Conservation (phyloP, 1,284 basidiomycete species). For the Malassezia yamatoensis region DNA sequence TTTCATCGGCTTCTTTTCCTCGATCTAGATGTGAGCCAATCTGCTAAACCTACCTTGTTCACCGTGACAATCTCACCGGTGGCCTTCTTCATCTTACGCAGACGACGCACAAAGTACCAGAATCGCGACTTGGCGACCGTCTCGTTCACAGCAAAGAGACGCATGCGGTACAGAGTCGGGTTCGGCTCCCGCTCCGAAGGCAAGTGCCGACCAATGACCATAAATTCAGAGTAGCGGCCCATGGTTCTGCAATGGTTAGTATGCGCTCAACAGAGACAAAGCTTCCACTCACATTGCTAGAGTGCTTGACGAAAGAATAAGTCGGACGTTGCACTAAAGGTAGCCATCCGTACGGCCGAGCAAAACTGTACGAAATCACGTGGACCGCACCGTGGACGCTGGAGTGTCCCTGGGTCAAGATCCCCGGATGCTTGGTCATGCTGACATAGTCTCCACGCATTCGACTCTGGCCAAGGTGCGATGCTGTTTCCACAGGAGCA, state of each 20-base stretch:
- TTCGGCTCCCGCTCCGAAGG: slow-evolving; percentile 84
- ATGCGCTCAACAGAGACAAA: background rate
- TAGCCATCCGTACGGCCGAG: slow-evolving; percentile 5
- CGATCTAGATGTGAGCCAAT: slow-evolving; percentile 21
- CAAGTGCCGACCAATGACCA: slow-evolving; percentile 93
- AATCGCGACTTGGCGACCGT: slow-evolving; percentile 96
- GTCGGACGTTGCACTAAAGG: slow-evolving; percentile 2
- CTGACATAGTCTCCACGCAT: slow-evolving; percentile 3
- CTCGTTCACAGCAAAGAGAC: slow-evolving; percentile 97
- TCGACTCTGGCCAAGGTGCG: background rate
- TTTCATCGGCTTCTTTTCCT: slow-evolving; percentile 90
- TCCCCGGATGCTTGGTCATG: background rate
- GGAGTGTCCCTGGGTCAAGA: no score
- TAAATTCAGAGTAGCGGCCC: slow-evolving; percentile 65
- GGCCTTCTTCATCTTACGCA: slow-evolving; percentile 96
- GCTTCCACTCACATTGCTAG: slow-evolving; percentile 9
- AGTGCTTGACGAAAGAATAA: slow-evolving; percentile 16
- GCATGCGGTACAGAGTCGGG: slow-evolving; percentile 98
- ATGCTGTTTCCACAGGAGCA: slow-evolving; percentile 20
- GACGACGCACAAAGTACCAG: slow-evolving; percentile 92
- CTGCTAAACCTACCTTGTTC: slow-evolving; percentile 70
- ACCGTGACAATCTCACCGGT: slow-evolving; percentile 97
- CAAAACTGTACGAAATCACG: slow-evolving; percentile 15
- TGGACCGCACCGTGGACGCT: background rate
- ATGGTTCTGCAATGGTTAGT: slow-evolving; percentile 30